Evolutionary conservation across 2,329 filamentous ascomycete species (phyloP).

Genomic region (Achaetomium macrosporum): DNA sequence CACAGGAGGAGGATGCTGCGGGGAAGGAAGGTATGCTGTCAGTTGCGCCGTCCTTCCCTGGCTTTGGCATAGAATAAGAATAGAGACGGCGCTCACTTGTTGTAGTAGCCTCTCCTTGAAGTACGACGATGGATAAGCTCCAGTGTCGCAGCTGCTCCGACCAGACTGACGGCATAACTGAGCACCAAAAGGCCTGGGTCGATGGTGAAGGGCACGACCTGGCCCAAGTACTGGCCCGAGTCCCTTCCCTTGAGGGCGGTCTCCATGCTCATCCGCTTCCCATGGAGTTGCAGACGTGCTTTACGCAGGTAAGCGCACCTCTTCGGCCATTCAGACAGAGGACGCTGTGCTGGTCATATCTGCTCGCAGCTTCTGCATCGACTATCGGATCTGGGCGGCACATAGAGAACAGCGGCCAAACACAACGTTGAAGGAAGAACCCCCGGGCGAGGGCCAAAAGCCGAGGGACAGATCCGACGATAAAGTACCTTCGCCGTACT

Average conservation of each 20-base stretch:
- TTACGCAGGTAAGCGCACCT: not conserved
- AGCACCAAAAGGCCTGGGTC: conserved; percentile 60
- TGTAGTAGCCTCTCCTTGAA: conserved; percentile 60
- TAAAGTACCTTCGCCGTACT: no score
- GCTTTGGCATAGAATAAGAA: not conserved
- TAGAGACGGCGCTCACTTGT: conserved; percentile 48
- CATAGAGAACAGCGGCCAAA: no score
- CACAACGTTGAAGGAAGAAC: no score
- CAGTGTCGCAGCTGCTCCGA: conserved; percentile 72
- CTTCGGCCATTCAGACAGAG: not conserved
- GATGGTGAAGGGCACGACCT: conserved; percentile 31
- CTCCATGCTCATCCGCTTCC: conserved; percentile 1
- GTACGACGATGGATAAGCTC: conserved; percentile 76
- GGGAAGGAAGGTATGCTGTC: not conserved
- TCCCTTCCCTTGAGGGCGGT: not conserved
- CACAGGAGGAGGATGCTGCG: conserved; percentile 55
- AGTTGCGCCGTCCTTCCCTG: no score
- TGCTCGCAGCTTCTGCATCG: no score
- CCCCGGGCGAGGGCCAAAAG: no score
- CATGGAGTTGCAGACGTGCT: not conserved
- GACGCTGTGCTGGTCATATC: not conserved
- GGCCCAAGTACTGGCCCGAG: conserved; percentile 15
- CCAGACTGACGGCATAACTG: conserved; percentile 69
- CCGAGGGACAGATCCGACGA: no score
- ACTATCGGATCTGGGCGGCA: no score